Evolutionary conservation across 352 stramenopile species (phyloP), one percentile per base, ranked within the genome.

Genomic region (Phytophthora kernoviae): DNA sequence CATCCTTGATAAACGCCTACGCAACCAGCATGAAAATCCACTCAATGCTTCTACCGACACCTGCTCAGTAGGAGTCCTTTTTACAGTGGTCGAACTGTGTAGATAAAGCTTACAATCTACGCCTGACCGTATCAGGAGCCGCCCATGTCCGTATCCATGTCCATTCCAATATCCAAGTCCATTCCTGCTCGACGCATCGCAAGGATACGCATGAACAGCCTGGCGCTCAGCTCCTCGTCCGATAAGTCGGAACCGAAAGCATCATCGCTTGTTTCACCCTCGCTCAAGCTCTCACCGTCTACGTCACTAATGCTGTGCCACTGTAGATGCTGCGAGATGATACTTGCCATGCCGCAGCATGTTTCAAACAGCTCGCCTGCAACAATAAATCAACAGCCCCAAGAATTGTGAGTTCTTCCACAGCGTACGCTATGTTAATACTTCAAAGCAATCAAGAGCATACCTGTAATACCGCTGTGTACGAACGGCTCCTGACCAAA

Each of bases 401-500:
- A 18, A 17, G 26, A 36, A 5, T 20, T n/a, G 32, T n/a, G 5
- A 32, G 3, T 32, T n/a, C 26, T 18, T 51, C 26, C 24, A 41
- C 33, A 40, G 5, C 24, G 24, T 40, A 14, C 33, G 12, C 2
- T 40, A 14, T 5, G n/a, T 17, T 40, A 34, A 30, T 18, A 46
- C n/a, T n/a, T n/a, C n/a, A n/a, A n/a, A n/a, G n/a, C n/a, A 22
- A 8, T 15, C 21, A 21, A 32, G 32, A 30, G 12, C 41, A 22
- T 60, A 74, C 65, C 65, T 63, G 55, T 45, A 21, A 74, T 57
- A 24, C 42, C 36, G 22, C 30, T 57, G 41, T 70, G 68, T 17
- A 62, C 56, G 33, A 94, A 94, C 1, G 89, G 84, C 36, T 90
- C 79, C 53, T 89, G 81, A 0, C 88, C 87, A 71, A 92, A 94